phyloP scores from a whole-genome alignment of 2,329 filamentous ascomycete species.

The Beauveria bassiana region DNA sequence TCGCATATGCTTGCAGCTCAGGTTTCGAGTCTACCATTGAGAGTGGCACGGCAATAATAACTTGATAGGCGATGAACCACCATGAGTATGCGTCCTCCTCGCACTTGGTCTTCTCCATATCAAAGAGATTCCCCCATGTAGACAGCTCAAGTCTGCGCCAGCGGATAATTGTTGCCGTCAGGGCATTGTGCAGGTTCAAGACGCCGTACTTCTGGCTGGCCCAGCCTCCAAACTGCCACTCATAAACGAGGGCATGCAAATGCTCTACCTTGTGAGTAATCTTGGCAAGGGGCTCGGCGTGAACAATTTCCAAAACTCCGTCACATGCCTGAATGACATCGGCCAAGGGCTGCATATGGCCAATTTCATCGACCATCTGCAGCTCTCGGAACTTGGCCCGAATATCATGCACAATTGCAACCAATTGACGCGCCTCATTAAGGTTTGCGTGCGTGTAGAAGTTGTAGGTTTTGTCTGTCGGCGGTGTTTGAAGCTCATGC shows the following conservation, averaged over 20 bases:
- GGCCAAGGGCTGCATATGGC: constrained; percentile 65
- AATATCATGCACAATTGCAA: constrained; percentile 60
- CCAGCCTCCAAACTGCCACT: constrained; percentile 85
- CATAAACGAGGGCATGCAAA: constrained; percentile 74
- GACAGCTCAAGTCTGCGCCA: constrained; percentile 89
- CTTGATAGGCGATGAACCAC: constrained; percentile 97
- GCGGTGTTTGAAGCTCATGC: constrained; percentile 28
- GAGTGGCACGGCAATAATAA: constrained; percentile 68
- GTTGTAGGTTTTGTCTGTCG: constrained; percentile 54
- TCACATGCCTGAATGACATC: constrained; percentile 73
- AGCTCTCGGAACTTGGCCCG: constrained; percentile 67
- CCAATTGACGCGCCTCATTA: constrained; percentile 64
- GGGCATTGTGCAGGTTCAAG: constrained; percentile 60
- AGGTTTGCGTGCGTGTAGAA: constrained; percentile 84
- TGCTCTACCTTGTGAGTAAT: constrained; percentile 83
- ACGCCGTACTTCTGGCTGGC: constrained; percentile 74
- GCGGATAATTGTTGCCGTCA: constrained; percentile 73
- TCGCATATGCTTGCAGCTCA: constrained; percentile 55
- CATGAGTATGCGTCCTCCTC: constrained; percentile 74
- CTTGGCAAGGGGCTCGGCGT: constrained; percentile 78
- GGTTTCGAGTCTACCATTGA: constrained; percentile 52
- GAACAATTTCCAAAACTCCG: constrained; percentile 64
- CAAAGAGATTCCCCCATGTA: constrained; percentile 84
- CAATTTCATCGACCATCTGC: constrained; percentile 55
- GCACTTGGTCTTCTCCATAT: constrained; percentile 72